These are phyloP conservation scores for Penicillium paradoxum DNA, from an alignment of 495 filamentous ascomycete genomes.

Conservation along the genomic window DNA sequence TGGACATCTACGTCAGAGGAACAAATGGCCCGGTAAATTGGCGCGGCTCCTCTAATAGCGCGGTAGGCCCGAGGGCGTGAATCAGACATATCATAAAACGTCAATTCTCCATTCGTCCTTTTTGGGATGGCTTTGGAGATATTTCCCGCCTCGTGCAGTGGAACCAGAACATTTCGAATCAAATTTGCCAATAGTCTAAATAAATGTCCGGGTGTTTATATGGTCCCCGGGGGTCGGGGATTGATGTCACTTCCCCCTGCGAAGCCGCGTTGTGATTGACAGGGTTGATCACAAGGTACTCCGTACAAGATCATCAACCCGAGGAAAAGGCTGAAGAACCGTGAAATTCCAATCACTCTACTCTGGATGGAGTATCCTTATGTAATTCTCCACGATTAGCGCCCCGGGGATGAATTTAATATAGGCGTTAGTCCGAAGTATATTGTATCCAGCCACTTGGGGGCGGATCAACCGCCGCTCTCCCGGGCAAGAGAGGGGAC, in stretches of 20 bases:
- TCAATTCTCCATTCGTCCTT: background rate
- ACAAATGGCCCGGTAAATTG: conserved; percentile 7
- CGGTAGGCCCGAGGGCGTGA: conserved; percentile 20
- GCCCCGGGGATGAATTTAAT: background rate
- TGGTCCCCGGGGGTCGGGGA: conserved; percentile 4
- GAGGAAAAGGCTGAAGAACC: conserved; percentile 8
- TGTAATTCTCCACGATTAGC: background rate
- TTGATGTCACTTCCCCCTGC: background rate
- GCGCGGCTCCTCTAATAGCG: conserved; percentile 29
- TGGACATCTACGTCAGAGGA: conserved; percentile 31
- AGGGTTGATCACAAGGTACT: conserved; percentile 5
- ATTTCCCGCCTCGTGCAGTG: background rate
- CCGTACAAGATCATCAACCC: background rate
- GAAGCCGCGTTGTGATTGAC: background rate
- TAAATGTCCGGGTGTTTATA: background rate
- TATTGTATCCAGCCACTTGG: background rate
- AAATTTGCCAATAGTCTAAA: background rate
- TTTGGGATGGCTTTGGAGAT: background rate
- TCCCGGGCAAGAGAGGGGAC: background rate
- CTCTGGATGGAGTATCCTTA: background rate
- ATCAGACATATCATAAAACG: conserved; percentile 26
- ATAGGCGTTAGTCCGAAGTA: background rate
- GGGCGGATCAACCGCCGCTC: conserved; percentile 3
- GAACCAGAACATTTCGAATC: background rate
- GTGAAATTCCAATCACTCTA: background rate